A percentile compares a stretch with the other conserved stretches of the same genome.
Conservation (phyloP, 495 filamentous ascomycete species). For the Talaromyces ruber region DNA sequence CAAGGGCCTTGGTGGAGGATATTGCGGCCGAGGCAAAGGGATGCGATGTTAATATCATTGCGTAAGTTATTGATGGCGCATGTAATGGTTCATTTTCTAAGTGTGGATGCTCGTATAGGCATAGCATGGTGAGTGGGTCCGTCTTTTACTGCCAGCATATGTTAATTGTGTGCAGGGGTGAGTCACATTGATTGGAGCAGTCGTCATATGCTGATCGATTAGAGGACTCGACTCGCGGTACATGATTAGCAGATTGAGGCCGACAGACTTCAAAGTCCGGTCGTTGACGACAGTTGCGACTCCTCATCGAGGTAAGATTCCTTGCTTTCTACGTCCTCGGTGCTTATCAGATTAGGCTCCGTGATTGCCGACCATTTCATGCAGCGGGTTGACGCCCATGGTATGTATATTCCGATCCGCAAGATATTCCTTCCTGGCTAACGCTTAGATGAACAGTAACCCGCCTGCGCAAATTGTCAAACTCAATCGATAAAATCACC, state of each 20-base stretch:
- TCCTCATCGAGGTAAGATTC: constrained; percentile 63
- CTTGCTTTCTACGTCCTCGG: background rate
- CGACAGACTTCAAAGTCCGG: constrained; percentile 58
- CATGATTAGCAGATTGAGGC: constrained; percentile 77
- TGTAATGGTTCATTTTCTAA: constrained; percentile 7
- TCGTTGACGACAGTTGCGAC: constrained; percentile 85
- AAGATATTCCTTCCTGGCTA: background rate
- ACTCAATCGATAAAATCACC: background rate
- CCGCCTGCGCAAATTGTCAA: constrained; percentile 1
- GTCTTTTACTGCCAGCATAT: background rate
- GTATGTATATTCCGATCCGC: background rate
- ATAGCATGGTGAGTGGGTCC: constrained; percentile 60
- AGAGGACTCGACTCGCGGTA: constrained; percentile 87
- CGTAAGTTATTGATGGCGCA: constrained; percentile 48
- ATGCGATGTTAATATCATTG: constrained; percentile 80
- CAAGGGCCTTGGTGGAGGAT: constrained; percentile 52
- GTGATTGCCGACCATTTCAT: constrained; percentile 81
- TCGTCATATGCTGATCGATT: constrained; percentile 13
- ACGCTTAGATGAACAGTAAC: background rate
- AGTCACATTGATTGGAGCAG: constrained; percentile 8
- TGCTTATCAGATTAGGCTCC: constrained; percentile 37
- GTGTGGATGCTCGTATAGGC: constrained; percentile 27
- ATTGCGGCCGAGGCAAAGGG: constrained; percentile 60
- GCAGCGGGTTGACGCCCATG: constrained; percentile 52
- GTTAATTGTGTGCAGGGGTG: constrained; percentile 33